A percentile compares a stretch with the other conserved stretches of the same genome.
These are phyloP conservation scores for Blastobotrys petasosporus DNA, from an alignment of 1,139 yeast genomes.

Conservation along the genomic window DNA sequence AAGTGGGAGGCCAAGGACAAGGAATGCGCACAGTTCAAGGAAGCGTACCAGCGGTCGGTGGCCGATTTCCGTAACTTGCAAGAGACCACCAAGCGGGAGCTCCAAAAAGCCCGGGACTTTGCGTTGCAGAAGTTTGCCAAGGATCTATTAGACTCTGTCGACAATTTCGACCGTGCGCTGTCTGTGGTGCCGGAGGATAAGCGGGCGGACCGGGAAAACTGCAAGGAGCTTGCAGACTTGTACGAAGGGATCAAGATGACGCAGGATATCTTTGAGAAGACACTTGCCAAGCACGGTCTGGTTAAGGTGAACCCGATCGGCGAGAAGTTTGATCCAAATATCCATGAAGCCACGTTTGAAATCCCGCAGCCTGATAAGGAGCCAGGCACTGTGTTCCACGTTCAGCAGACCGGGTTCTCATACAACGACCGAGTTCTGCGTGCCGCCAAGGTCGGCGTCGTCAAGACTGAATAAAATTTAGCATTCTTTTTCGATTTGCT, in stretches of 20 bases:
- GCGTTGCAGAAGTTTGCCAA: constrained; percentile 91
- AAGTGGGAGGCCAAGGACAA: constrained; percentile 65
- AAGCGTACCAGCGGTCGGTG: constrained; percentile 72
- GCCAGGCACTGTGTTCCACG: constrained; percentile 90
- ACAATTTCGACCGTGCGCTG: constrained; percentile 85
- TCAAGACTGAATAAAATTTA: constrained; percentile 41
- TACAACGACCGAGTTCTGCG: constrained; percentile 84
- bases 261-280: constrained; percentile 78
- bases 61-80: constrained; percentile 94
- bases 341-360: constrained; percentile 91
- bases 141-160: constrained; percentile 84
- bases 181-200: constrained; percentile 62
- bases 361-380: constrained; percentile 82
- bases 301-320: constrained; percentile 78
- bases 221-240: constrained; percentile 61
- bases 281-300: constrained; percentile 74
- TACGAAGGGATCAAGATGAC: constrained; percentile 93
- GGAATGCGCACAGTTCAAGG: constrained; percentile 76
- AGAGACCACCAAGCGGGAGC: constrained; percentile 81
- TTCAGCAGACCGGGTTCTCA: constrained; percentile 85
- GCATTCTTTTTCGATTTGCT: not conserved
- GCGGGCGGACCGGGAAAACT: constrained; percentile 29
- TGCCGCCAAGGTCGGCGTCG: constrained; percentile 96
- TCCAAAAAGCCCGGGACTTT: constrained; percentile 81
- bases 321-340: constrained; percentile 82